A percentile compares a stretch with the other conserved stretches of the same genome.
phyloP scores from a whole-genome alignment of 1,139 yeast species.

The Yamadazyma trypodendri region DNA sequence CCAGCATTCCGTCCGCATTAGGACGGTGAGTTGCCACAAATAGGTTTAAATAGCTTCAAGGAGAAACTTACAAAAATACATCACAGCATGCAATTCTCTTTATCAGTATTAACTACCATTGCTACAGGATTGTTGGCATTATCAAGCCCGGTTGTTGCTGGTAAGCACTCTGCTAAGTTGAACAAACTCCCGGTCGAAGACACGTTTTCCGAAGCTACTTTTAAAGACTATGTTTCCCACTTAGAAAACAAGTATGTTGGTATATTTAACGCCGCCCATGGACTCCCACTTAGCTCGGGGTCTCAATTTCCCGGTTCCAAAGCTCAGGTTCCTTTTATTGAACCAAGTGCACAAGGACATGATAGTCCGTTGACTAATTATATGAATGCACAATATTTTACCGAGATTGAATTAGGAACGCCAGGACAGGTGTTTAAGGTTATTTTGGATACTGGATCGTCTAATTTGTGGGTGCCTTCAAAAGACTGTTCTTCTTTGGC shows the following conservation, averaged over 20 bases:
- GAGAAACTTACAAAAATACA: not conserved
- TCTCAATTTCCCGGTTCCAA: constrained; percentile 15
- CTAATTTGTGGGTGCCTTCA: constrained; percentile 96
- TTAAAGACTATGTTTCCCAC: constrained; percentile 64
- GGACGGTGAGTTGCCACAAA: constrained; percentile 9
- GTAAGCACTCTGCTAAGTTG: constrained; percentile 60
- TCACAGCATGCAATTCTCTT: constrained; percentile 14
- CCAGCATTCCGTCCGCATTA: not conserved
- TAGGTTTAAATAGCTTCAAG: constrained; percentile 1
- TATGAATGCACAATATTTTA: constrained; percentile 90
- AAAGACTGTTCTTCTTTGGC: constrained; percentile 88
- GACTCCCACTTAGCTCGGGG: constrained; percentile 23
- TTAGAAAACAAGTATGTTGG: constrained; percentile 72
- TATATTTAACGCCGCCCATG: constrained; percentile 44
- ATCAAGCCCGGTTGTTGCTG: constrained; percentile 49
- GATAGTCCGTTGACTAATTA: constrained; percentile 88
- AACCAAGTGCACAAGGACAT: constrained; percentile 29
- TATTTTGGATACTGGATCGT: constrained; percentile 91
- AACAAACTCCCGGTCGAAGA: constrained; percentile 64
- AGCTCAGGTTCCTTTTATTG: constrained; percentile 48
- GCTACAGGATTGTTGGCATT: constrained; percentile 53
- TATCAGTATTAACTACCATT: constrained; percentile 34
- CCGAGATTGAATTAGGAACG: constrained; percentile 86
- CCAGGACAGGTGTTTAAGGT: constrained; percentile 93
- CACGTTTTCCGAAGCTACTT: constrained; percentile 56